Evolutionary conservation across 1,284 basidiomycete genomes (phyloP), one percentile per base, ranked within the genome.

Genomic region (Sporisorium scitamineum): DNA sequence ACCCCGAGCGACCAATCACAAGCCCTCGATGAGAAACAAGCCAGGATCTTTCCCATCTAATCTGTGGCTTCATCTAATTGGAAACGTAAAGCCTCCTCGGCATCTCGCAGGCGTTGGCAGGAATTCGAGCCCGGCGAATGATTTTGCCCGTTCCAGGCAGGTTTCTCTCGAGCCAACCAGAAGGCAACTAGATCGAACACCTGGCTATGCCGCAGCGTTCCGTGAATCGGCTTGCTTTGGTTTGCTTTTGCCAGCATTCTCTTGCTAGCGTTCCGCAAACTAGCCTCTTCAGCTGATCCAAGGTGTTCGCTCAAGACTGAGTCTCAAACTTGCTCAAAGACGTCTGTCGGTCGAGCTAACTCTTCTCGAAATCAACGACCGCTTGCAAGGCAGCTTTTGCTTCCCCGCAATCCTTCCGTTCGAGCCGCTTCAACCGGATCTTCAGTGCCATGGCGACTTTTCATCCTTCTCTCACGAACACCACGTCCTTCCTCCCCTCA

Each of bases 1-100:
- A 55, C 34, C 13, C 64, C 64, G 64, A 55, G 31, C 48, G 20
- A 29, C 64, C 64, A 66, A 66, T 66, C 37, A 56, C 6, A 45
- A 31, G 39, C 31, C 24, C 7, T 22, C 20, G 58, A 56, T 66
- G 45, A 53, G 13, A 26, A 11, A 27, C 5, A 32, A 1, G 13
- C 50, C 31, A 16, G 32, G 24, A 18, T n/a, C 39, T 13, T 32
- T 32, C 31, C 13, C 56, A 58, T 58, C 56, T 58, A 58, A 58
- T 58, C 56, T 50, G 45, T 20, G 14, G 26, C 37, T 37, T 48
- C n/a, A 16, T 18, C 27, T 26, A 24, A 29, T 20, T 8, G 48
- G 4, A n/a, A 42, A 20, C 31, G 48, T 20, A 18, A 48, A 48
- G 27, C 29, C 29, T 22, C 7, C 18, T 54, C 37, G 37, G 37